A percentile compares a stretch with the other conserved stretches of the same genome.
Evolutionary conservation across 2,329 filamentous ascomycete species (phyloP).

Genomic region (Fusarium verticillioides): DNA sequence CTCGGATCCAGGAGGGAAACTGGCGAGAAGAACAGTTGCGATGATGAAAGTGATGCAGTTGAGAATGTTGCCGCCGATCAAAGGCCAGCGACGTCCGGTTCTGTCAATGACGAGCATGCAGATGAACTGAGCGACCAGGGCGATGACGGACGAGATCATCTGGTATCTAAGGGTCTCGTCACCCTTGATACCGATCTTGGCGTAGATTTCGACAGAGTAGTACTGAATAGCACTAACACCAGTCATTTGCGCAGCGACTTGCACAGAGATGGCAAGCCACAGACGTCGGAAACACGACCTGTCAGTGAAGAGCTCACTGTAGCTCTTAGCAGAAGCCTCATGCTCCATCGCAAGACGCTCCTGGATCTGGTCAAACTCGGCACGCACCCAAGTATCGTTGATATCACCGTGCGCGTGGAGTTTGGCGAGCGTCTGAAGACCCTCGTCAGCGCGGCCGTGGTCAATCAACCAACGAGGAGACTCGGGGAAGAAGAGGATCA

Average conservation of each 20-base stretch:
- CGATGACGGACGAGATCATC: conserved; percentile 75
- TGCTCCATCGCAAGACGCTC: conserved; percentile 73
- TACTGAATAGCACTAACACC: conserved; percentile 80
- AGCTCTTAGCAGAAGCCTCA: conserved; percentile 72
- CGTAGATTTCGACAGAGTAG: conserved; percentile 68
- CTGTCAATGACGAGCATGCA: conserved; percentile 76
- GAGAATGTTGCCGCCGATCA: conserved; percentile 76
- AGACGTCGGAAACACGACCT: conserved; percentile 74
- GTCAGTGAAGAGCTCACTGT: conserved; percentile 71
- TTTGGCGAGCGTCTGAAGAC: conserved; percentile 71
- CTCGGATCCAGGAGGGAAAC: conserved; percentile 23
- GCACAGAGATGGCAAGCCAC: conserved; percentile 73
- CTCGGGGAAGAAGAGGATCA: conserved; percentile 38
- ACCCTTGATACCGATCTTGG: conserved; percentile 59
- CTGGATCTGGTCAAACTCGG: conserved; percentile 77
- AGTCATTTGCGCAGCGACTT: conserved; percentile 79
- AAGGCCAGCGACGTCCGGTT: conserved; percentile 74
- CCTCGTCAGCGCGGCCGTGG: conserved; percentile 70
- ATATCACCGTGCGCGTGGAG: conserved; percentile 75
- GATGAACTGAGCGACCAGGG: conserved; percentile 37
- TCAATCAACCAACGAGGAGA: conserved; percentile 66
- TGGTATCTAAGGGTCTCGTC: conserved; percentile 77
- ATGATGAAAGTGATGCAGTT: conserved; percentile 68
- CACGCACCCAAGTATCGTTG: conserved; percentile 74
- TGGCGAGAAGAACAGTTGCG: conserved; percentile 25